Percentiles rank a stretch among this genome's conserved stretches.
These are phyloP conservation scores for Torulaspora globosa DNA, from an alignment of 1,139 yeast genomes.

Conservation along the genomic window DNA sequence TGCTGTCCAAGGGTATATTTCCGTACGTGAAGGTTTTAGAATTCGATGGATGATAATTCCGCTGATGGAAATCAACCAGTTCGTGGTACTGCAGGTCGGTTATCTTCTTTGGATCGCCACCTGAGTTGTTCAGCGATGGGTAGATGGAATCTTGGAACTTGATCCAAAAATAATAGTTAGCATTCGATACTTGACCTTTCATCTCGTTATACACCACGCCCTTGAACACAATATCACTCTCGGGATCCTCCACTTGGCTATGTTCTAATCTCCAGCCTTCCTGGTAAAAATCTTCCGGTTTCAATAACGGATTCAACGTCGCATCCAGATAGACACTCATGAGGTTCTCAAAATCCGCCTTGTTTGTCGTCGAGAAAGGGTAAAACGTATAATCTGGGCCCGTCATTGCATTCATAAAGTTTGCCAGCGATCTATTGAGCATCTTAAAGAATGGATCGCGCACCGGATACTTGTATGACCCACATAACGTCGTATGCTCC, in stretches of 20 bases:
- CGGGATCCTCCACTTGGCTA: conserved; percentile 51
- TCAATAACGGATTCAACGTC: conserved; percentile 74
- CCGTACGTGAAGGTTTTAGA: conserved; percentile 88
- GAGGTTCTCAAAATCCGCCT: conserved; percentile 72
- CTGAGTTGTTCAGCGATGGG: conserved; percentile 81
- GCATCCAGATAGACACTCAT: conserved; percentile 88
- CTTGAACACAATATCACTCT: conserved; percentile 66
- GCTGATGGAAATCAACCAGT: conserved; percentile 66
- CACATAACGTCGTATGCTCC: conserved; percentile 94
- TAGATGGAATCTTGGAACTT: conserved; percentile 81
- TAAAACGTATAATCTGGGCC: conserved; percentile 94
- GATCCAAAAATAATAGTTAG: conserved; percentile 80
- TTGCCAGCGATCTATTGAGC: conserved; percentile 83
- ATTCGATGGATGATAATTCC: conserved; percentile 85
- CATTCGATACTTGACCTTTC: conserved; percentile 95
- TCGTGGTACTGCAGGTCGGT: conserved; percentile 72
- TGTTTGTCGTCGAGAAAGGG: conserved; percentile 93
- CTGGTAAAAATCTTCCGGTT: conserved; percentile 79
- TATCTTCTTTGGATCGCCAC: conserved; percentile 87
- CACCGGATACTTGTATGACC: conserved; percentile 84
- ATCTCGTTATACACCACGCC: conserved; percentile 98
- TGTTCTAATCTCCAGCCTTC: conserved; percentile 98
- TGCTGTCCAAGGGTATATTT: conserved; percentile 58
- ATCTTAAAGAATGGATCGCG: conserved; percentile 97
- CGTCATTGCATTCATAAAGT: conserved; percentile 98